Evolutionary conservation across 2,329 filamentous ascomycete species (phyloP), one percentile per base, ranked within the genome.

Genomic region (Hypoxylon sp.): DNA sequence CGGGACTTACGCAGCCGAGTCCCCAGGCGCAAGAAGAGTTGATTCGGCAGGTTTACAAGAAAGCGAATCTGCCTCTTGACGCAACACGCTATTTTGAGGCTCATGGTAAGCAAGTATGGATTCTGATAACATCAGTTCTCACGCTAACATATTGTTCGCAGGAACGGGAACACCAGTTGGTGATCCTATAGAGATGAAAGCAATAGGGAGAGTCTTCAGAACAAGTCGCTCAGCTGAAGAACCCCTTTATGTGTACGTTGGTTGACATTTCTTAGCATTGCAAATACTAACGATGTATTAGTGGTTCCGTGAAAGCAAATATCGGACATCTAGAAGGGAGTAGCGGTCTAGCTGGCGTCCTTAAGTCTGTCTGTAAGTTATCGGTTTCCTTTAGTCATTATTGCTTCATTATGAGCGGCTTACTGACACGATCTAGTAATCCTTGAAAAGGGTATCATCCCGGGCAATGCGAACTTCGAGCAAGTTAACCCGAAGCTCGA

Each of bases 131-230:
- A 6, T n/a, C 14, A n/a, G 5, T 30, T 37, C 60, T n/a, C 2
- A 29, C 29, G 56, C 51, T 55, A 46, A 62, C 12, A 5, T 19
- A 45, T 19, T 2, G 9, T 12, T 27, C 14, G 32, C 16, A 74
- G 81, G 81, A 6, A 82, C 81, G 0, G 81, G 81, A 2, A 84
- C 82, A 2, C 67, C 69, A 8, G 75, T 76, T 1, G 82, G 82
- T 7, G 81, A 84, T 59, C 78, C 79, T 0, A 71, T 76, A 19
- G 82, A 84, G 63, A 77, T 79, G 27, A 69, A 71, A n/a, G 81
- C 79, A 12, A 76, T 83, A n/a, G 65, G 70, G 2, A 57, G 53
- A 2, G 76, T 75, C 5, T 78, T 78, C 29, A 70, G 66, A 25
- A 34, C 58, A 0, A 65, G 53, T 30, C 58, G 69, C 16, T 69